Evolutionary conservation across 441 rosid species (phyloP).

Genomic region (Erodium moschatum): DNA sequence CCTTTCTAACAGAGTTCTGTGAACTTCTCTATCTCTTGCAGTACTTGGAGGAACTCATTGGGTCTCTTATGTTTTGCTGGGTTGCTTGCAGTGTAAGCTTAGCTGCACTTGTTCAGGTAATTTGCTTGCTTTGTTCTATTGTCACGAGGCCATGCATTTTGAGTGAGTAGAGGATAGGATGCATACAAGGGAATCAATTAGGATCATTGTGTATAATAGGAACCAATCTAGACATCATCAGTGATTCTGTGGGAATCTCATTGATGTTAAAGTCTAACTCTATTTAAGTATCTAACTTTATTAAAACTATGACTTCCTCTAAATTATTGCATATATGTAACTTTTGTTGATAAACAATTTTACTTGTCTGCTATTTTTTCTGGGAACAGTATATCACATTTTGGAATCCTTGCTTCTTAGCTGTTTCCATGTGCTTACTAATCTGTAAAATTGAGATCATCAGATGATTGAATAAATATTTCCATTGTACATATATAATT

Average conservation of each 20-base stretch:
- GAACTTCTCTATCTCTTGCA: constrained; percentile 29
- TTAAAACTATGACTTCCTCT: not conserved
- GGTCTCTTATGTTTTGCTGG: constrained; percentile 82
- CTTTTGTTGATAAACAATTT: not conserved
- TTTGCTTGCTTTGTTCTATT: constrained; percentile 16
- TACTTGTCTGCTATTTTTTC: not conserved
- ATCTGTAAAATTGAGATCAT: not conserved
- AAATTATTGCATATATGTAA: no score
- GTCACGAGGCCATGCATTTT: not conserved
- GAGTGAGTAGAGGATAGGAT: not conserved
- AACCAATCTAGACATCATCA: not conserved
- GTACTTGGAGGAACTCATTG: constrained; percentile 90
- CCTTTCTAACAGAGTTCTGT: not conserved
- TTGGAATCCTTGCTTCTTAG: not conserved
- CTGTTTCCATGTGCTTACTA: not conserved
- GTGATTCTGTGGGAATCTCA: no score
- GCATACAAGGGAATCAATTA: not conserved
- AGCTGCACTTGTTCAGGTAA: constrained; percentile 87
- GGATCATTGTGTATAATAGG: not conserved
- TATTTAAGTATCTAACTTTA: not conserved
- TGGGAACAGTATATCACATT: not conserved
- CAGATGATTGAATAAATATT: not conserved
- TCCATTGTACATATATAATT: not conserved
- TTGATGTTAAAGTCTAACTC: not conserved
- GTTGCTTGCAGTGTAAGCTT: constrained; percentile 82